phyloP scores from a whole-genome alignment of 1,284 basidiomycete species.

The Sparassis latifolia region DNA sequence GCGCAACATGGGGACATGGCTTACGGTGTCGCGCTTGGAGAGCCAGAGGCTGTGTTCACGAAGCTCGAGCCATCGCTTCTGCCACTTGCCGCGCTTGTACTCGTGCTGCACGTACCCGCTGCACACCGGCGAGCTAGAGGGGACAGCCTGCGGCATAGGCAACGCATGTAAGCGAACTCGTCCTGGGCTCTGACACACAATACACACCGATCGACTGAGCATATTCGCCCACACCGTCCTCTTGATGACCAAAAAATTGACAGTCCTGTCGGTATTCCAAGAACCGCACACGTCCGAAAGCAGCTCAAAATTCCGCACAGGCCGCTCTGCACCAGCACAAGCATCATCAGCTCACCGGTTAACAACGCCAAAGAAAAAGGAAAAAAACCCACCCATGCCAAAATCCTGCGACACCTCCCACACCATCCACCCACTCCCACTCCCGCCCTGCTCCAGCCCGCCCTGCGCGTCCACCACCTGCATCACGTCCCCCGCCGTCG shows the following conservation, averaged over 20 bases:
- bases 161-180: neutral
- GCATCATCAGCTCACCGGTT: neutral
- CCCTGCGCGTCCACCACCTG: slow-evolving; percentile 57
- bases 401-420: slow-evolving; percentile 79
- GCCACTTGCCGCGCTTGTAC: slow-evolving; percentile 87
- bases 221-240: slow-evolving; percentile 55
- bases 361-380: neutral
- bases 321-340: slow-evolving; percentile 56
- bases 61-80: slow-evolving; percentile 80
- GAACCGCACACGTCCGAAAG: slow-evolving; percentile 68
- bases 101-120: slow-evolving; percentile 81
- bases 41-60: slow-evolving; percentile 80
- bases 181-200: neutral
- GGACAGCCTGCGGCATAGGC: slow-evolving; percentile 48
- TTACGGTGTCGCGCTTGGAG: slow-evolving; percentile 80
- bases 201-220: slow-evolving; percentile 54
- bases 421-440: slow-evolving; percentile 66
- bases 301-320: slow-evolving; percentile 77
- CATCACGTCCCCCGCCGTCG: slow-evolving; percentile 62
- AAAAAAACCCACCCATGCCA: slow-evolving; percentile 65
- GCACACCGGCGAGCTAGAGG: slow-evolving; percentile 61
- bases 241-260: slow-evolving; percentile 75
- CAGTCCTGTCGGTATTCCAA: slow-evolving; percentile 76
- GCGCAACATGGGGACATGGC: slow-evolving; percentile 13
- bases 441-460: slow-evolving; percentile 47